Evolutionary conservation across 23 red algal species (phyloP), one percentile per base, ranked within the genome.

Genomic region (Pyropia haitanensis): DNA sequence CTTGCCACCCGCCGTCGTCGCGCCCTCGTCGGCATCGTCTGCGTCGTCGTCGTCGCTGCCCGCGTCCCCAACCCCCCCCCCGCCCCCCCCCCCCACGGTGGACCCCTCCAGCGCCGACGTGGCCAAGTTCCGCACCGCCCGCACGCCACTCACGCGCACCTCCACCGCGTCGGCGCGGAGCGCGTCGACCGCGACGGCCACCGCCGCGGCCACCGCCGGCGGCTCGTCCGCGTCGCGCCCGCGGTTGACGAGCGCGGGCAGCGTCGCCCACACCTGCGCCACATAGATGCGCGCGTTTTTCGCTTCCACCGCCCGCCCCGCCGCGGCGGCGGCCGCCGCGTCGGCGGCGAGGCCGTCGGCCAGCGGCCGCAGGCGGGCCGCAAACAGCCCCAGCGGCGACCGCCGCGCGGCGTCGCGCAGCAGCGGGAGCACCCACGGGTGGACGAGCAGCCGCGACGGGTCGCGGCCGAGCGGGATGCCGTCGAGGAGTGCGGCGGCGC

Each of bases 391-490:
- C 13, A 87, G 27, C 33, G 70, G 61, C 51, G 81, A 71, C 57
- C 70, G 64, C 18, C 70, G 64, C 32, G 76, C 39, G 34, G 62
- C 52, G 18, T 87, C 70, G 22, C 63, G 70, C 63, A 87, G 56
- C n/a, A 87, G 18, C 4, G 81, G 62, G 18, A 87, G 49, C 0
- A 87, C 50, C 81, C 81, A 87, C 12, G 71, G 71, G 61, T 87
- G 67, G 17, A 72, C 76, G 0, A 87, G 52, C 19, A 76, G 70
- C 30, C 65, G 59, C 30, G 75, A 76, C 15, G 68, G 54, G 34
- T 76, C 70, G 63, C 60, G 75, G 39, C 61, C 27, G 22, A 87
- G 51, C n/a, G 56, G 34, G 50, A 71, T 64, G 5, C 27, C 46
- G n/a, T 44, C 68, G 22, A 87, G 31, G 16, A 87, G 31, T 16